Evolutionary conservation across 2,329 filamentous ascomycete genomes (phyloP).

Genomic region (Hymenoscyphus infarciens): DNA sequence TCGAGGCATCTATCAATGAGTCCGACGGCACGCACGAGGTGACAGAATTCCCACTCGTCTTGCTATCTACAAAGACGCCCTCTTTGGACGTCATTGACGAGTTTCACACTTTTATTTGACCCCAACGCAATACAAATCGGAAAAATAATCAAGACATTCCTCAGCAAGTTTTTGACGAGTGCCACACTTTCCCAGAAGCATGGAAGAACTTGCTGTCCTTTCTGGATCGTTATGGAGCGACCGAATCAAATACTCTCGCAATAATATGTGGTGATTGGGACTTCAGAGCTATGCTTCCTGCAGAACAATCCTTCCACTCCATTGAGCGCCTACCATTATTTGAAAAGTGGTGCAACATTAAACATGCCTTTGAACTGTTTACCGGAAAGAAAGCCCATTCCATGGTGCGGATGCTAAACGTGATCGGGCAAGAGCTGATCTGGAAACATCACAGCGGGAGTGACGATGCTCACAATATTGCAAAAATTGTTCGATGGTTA

Average conservation of each 20-base stretch:
- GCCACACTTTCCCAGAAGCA: not conserved
- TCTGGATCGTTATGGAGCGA: slow-evolving; percentile 11
- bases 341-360: slow-evolving; percentile 21
- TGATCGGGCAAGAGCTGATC: slow-evolving; percentile 18
- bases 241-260: slow-evolving; percentile 18
- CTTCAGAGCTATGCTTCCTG: slow-evolving; percentile 17
- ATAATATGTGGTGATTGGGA: slow-evolving; percentile 19
- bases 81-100: not conserved
- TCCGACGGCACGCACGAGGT: slow-evolving; percentile 15
- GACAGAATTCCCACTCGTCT: slow-evolving; percentile 18
- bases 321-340: slow-evolving; percentile 15
- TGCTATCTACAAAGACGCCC: not conserved
- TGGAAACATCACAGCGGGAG: slow-evolving; percentile 19
- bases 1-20: slow-evolving; percentile 18
- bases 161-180: not conserved
- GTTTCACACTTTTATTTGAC: not conserved
- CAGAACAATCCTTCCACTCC: slow-evolving; percentile 14
- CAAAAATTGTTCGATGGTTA: slow-evolving; percentile 18
- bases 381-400: slow-evolving; percentile 20
- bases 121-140: not conserved
- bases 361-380: slow-evolving; percentile 17
- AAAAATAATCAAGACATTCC: not conserved
- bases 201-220: not conserved
- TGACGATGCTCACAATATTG: slow-evolving; percentile 20
- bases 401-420: slow-evolving; percentile 20